Conservation (phyloP, 1,284 basidiomycete genomes). For the Agroathelia rolfsii region DNA sequence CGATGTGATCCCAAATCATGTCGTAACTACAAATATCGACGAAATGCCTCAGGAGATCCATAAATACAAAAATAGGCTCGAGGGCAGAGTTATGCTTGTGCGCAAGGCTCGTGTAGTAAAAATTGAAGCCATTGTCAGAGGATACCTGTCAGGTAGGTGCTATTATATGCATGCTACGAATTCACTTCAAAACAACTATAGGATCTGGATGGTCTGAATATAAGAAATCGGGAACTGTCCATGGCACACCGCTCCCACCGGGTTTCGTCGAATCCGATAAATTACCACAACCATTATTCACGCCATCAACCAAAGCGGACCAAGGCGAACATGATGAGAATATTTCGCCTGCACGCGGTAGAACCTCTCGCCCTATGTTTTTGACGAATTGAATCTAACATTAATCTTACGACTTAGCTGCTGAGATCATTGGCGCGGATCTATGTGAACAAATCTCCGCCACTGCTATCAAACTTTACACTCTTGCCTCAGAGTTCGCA, state of each 20-base stretch:
- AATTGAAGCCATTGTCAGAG: slow-evolving; percentile 95
- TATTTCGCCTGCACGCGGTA: slow-evolving; percentile 86
- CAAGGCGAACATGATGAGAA: slow-evolving; percentile 96
- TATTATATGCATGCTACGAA: too few species aligned
- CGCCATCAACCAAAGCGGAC: slow-evolving; percentile 95
- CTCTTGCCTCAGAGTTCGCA: slow-evolving; percentile 73
- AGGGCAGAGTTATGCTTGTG: slow-evolving; percentile 88
- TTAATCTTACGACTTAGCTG: slow-evolving; percentile 32
- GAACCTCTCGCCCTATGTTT: too few species aligned
- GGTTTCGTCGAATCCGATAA: slow-evolving; percentile 84
- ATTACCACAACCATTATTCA: slow-evolving; percentile 81
- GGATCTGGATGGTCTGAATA: slow-evolving; percentile 97
- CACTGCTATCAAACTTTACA: slow-evolving; percentile 63
- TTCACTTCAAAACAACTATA: slow-evolving; percentile 27
- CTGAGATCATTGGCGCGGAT: slow-evolving; percentile 55
- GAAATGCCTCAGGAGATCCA: slow-evolving; percentile 70
- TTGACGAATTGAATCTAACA: slow-evolving; percentile 7
- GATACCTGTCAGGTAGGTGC: slow-evolving; percentile 96
- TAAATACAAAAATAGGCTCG: slow-evolving; percentile 62
- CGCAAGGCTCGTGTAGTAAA: slow-evolving; percentile 84
- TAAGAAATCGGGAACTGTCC: slow-evolving; percentile 80
- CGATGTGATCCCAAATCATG: slow-evolving; percentile 78
- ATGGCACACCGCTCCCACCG: slow-evolving; percentile 70
- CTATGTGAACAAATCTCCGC: slow-evolving; percentile 54
- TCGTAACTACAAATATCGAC: slow-evolving; percentile 66